Base-by-base conservation (phyloP, 1,284 basidiomycete genomes). In the Nidula niveotomentosa region DNA sequence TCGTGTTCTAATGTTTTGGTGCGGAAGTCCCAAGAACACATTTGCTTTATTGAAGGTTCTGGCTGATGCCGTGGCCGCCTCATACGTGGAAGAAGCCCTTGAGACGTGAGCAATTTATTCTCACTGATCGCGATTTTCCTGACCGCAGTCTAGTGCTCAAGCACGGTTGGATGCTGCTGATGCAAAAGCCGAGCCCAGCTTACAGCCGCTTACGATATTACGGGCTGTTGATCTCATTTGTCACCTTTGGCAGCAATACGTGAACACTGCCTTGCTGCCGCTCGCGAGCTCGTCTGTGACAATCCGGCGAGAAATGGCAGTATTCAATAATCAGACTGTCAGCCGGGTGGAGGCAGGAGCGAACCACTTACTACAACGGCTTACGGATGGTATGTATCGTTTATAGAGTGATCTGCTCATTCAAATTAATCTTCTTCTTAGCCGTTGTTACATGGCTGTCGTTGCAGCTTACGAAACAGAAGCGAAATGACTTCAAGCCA, bases 181-280 rank as follows among this genome's bases (percentile, higher is more conserved):
- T 65, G 67, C 80, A 13, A 94, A 90, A 66, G 61, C 77, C 12
- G 94, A 96, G 68, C 95, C 95, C 0, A 90, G 83, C 61, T 74
- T 98, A n/a, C 80, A 88, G 49, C 73, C 82, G 1, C 71, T 98
- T 1, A 67, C 73, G 0, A 82, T 92, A 15, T 76, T 99, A 55
- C 84, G 81, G 58, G 79, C 83, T 1, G 85, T 91, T n/a, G 95
- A 97, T 70, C 83, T 97, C 51, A 89, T 97, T 56, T 93, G 91
- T 64, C 92, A 97, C 66, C 81, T 99, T 2, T 98, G 96, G 96
- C 97, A 99, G 69, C 91, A 94, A 69, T 99, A 99, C 71, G 86
- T 94, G 61, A 90, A 90, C 48, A 93, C 93, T 13, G 96, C 96
- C 0, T 73, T 99, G 6, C 78, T 98, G 8, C 96, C 97, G 0